A percentile compares a stretch with the other conserved stretches of the same genome.
These are phyloP conservation scores for Akanthomyces uredinophilus DNA, from an alignment of 2,329 filamentous ascomycete species.

Conservation along the genomic window DNA sequence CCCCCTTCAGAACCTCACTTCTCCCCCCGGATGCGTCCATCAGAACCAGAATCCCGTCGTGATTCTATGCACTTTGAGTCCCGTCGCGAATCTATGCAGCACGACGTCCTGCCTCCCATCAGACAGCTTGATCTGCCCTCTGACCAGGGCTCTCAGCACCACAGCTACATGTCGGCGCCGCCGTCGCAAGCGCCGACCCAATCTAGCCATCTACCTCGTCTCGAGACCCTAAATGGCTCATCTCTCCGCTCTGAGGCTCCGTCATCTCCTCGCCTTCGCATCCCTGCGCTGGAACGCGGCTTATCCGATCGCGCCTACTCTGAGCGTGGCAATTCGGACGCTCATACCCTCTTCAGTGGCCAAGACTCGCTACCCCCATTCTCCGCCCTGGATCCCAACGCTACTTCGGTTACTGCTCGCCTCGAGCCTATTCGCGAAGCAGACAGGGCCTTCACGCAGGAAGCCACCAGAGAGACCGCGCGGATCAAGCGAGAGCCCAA, in stretches of 20 bases:
- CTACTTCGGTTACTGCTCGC: neutral
- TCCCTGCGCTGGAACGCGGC: neutral
- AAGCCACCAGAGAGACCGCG: neutral
- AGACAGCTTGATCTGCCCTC: constrained; percentile 11
- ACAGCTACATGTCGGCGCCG: neutral
- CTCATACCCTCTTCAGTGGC: neutral
- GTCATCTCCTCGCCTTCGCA: neutral
- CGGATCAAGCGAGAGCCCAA: neutral
- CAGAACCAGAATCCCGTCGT: neutral
- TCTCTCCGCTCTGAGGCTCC: constrained; percentile 1
- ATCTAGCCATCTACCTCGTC: neutral
- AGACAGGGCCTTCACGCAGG: neutral
- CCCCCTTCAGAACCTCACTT: neutral
- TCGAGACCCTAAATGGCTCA: neutral
- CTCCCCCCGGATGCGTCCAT: neutral
- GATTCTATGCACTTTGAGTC: neutral
- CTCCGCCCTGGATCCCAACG: neutral
- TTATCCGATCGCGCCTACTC: neutral
- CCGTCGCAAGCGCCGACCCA: neutral
- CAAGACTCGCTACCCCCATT: constrained; percentile 7
- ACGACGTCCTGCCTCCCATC: constrained; percentile 3
- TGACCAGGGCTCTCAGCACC: constrained; percentile 3
- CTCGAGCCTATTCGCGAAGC: neutral
- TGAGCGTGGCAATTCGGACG: neutral
- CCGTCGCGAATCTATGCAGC: constrained; percentile 1